phyloP scores from a whole-genome alignment of 805 yeast genomes.

The Candida patagonica region DNA sequence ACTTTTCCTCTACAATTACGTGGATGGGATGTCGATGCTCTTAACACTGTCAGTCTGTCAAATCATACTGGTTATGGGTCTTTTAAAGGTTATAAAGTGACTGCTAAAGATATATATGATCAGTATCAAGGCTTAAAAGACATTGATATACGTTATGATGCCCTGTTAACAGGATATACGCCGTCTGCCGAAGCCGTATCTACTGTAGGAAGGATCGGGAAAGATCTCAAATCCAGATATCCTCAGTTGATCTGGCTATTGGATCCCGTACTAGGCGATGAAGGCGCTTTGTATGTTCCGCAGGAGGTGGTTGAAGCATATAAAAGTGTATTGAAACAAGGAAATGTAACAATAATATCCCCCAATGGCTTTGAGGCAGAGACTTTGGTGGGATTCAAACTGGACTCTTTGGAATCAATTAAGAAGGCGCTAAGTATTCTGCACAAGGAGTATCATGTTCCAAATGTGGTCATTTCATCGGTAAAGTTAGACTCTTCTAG shows the following conservation, averaged over 20 bases:
- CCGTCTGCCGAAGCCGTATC: slow-evolving; percentile 52
- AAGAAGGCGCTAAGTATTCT: slow-evolving; percentile 38
- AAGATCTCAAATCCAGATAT: slow-evolving; percentile 24
- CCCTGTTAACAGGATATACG: slow-evolving; percentile 70
- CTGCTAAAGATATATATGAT: slow-evolving; percentile 37
- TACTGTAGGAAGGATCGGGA: slow-evolving; percentile 38
- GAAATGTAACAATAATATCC: slow-evolving; percentile 61
- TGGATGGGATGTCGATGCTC: slow-evolving; percentile 89
- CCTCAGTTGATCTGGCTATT: slow-evolving; percentile 44
- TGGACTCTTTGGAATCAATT: slow-evolving; percentile 34
- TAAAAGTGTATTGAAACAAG: slow-evolving; percentile 34
- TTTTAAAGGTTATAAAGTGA: slow-evolving; percentile 49
- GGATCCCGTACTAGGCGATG: slow-evolving; percentile 92
- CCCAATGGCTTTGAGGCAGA: slow-evolving; percentile 91
- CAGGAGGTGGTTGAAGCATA: slow-evolving; percentile 52
- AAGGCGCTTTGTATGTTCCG: slow-evolving; percentile 68
- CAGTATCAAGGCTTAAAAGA: slow-evolving; percentile 48
- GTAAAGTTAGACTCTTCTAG: slow-evolving; percentile 24
- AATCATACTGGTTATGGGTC: slow-evolving; percentile 86
- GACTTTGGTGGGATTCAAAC: slow-evolving; percentile 45
- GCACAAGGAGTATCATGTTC: slow-evolving; percentile 41
- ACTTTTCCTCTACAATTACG: slow-evolving; percentile 78
- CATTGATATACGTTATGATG: slow-evolving; percentile 46
- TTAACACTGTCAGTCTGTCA: slow-evolving; percentile 82
- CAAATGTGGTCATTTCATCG: slow-evolving; percentile 62